Evolutionary conservation across 2,329 filamentous ascomycete species (phyloP).

Genomic region (Fonsecaea erecta): DNA sequence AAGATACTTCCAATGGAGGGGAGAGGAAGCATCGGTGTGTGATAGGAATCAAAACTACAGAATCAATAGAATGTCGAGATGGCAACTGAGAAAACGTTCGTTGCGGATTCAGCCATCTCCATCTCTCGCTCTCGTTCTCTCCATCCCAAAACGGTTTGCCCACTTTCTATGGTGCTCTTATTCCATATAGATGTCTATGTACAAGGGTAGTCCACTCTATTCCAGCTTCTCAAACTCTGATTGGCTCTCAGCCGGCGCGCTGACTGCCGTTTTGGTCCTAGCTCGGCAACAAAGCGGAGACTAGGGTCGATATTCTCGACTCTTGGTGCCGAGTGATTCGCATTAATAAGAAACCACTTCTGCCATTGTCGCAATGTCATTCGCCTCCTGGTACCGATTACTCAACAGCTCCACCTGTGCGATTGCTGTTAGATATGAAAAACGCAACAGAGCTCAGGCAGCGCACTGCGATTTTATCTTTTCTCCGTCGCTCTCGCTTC

Average conservation of each 20-base stretch:
- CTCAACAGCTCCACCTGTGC: neutral
- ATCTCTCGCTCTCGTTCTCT: no score
- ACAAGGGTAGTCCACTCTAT: neutral
- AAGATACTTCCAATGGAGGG: neutral
- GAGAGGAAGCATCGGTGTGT: neutral
- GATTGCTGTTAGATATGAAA: neutral
- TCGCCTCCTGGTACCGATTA: slow-evolving; percentile 3
- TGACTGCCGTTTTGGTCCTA: slow-evolving; percentile 8
- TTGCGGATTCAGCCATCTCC: no score
- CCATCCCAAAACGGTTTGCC: no score
- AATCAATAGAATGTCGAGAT: neutral
- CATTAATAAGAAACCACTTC: neutral
- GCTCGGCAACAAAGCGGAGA: neutral
- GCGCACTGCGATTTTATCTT: neutral
- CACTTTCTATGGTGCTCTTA: no score
- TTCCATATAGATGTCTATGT: neutral
- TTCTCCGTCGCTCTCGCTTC: neutral
- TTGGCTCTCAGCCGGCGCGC: neutral
- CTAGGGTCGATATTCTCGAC: neutral
- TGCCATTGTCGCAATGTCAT: neutral
- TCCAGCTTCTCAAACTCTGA: neutral
- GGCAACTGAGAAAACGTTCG: neutral
- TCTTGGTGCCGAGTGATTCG: neutral
- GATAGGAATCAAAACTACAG: neutral
- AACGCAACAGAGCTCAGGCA: no score